These are phyloP conservation scores for Botryosphaeria dothidea DNA, from an alignment of 2,329 filamentous ascomycete genomes.

Conservation along the genomic window DNA sequence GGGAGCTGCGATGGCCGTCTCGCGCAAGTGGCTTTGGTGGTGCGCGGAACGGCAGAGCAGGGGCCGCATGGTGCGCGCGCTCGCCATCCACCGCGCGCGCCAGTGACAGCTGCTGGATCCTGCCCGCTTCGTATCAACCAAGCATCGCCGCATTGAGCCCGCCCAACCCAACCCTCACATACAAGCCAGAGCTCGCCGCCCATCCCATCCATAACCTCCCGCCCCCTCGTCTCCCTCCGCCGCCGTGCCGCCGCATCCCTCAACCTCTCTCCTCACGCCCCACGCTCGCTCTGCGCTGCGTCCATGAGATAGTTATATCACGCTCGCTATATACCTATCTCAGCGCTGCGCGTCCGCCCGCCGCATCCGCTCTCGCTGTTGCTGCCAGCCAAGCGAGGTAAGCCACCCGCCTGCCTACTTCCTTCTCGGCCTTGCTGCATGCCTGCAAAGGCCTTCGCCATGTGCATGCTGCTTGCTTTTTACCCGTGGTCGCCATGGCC, in stretches of 20 bases:
- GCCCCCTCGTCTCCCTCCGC: neutral
- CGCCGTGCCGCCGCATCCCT: neutral
- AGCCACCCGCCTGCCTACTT: conserved; percentile 8
- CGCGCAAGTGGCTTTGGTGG: conserved; percentile 8
- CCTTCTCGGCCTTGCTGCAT: neutral
- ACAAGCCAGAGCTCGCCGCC: neutral
- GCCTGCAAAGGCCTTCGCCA: neutral
- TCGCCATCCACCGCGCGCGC: neutral
- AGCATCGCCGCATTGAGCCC: conserved; percentile 6
- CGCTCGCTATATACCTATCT: neutral
- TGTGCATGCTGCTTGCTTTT: neutral
- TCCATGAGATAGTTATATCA: neutral
- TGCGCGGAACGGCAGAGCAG: conserved; percentile 7
- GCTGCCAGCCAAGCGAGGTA: neutral
- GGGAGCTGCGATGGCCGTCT: neutral
- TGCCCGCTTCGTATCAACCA: conserved; percentile 6
- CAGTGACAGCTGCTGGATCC: conserved; percentile 12
- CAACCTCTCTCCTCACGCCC: neutral
- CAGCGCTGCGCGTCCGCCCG: neutral
- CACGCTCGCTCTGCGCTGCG: conserved; percentile 4
- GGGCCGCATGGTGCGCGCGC: neutral
- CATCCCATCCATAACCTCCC: neutral
- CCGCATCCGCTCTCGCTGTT: neutral
- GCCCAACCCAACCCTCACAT: neutral
- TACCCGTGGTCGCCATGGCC: neutral